A percentile compares a stretch with the other conserved stretches of the same genome.
phyloP scores from a whole-genome alignment of 2,329 filamentous ascomycete species.

The Rhynchosporium graminicola region DNA sequence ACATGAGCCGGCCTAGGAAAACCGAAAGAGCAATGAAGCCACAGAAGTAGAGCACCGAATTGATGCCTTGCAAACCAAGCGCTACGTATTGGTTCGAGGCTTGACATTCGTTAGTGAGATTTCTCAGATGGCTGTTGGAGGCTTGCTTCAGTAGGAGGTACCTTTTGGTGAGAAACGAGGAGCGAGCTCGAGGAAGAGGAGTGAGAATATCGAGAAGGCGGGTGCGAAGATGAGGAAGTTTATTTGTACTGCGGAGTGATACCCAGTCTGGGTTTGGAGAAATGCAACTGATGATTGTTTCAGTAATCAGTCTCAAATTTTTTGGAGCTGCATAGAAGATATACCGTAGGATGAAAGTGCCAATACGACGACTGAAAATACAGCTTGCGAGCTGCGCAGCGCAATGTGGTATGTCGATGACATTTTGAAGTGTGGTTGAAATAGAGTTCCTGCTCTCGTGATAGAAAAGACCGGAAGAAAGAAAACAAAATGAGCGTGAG shows the following conservation, averaged over 20 bases:
- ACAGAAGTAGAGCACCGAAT: background rate
- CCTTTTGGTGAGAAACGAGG: constrained; percentile 9
- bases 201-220: constrained; percentile 9
- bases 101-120: background rate
- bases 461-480: background rate
- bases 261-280: background rate
- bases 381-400: constrained; percentile 5
- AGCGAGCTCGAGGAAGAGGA: constrained; percentile 14
- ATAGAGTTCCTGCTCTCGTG: constrained; percentile 6
- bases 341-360: constrained; percentile 14
- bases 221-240: constrained; percentile 12
- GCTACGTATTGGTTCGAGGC: background rate
- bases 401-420: background rate
- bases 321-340: no score
- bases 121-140: background rate
- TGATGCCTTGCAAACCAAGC: background rate
- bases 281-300: background rate
- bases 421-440: constrained; percentile 2
- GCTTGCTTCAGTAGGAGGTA: background rate
- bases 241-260: constrained; percentile 11
- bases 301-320: background rate
- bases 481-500: background rate
- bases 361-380: constrained; percentile 11
- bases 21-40: constrained; percentile 15
- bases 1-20: constrained; percentile 11